Evolutionary conservation across 768 basidiomycete genomes (phyloP).

Genomic region (Phylloporus sp.): DNA sequence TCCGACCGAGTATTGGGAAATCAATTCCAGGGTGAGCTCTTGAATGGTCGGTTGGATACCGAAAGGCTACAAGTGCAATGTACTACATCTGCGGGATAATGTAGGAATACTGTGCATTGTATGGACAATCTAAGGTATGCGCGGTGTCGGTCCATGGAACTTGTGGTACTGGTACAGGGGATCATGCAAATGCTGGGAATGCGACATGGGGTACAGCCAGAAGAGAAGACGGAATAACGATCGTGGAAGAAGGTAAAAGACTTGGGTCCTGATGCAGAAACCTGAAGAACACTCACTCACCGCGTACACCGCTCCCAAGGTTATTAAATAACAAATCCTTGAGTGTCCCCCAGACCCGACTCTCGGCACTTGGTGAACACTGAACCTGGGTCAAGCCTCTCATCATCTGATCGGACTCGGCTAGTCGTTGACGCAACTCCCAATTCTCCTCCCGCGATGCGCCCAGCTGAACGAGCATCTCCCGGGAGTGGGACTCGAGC

Average conservation of each 20-base stretch:
- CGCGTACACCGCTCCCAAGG: constrained; percentile 13
- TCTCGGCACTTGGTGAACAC: constrained; percentile 14
- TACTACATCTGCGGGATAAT: constrained; percentile 22
- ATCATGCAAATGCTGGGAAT: constrained; percentile 25
- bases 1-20: not conserved
- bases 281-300: constrained; percentile 15
- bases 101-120: constrained; percentile 15
- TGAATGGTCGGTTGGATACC: constrained; percentile 4
- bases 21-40: constrained; percentile 6
- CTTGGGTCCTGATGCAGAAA: constrained; percentile 5
- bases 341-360: constrained; percentile 25
- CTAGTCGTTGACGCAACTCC: constrained; percentile 21
- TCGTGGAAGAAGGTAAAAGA: constrained; percentile 1
- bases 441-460: constrained; percentile 17
- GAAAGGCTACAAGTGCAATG: constrained; percentile 16
- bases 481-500: constrained; percentile 23
- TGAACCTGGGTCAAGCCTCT: constrained; percentile 16
- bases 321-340: constrained; percentile 30
- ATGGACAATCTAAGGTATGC: constrained; percentile 21
- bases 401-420: constrained; percentile 19
- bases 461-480: constrained; percentile 17
- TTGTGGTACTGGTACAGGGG: constrained; percentile 20
- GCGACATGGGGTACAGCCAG: constrained; percentile 16
- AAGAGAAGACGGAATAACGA: constrained; percentile 3
- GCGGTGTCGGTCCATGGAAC: constrained; percentile 22